A percentile compares a stretch with the other conserved stretches of the same genome.
Conservation (phyloP, 2,329 filamentous ascomycete genomes). For the Cercospora sojina region DNA sequence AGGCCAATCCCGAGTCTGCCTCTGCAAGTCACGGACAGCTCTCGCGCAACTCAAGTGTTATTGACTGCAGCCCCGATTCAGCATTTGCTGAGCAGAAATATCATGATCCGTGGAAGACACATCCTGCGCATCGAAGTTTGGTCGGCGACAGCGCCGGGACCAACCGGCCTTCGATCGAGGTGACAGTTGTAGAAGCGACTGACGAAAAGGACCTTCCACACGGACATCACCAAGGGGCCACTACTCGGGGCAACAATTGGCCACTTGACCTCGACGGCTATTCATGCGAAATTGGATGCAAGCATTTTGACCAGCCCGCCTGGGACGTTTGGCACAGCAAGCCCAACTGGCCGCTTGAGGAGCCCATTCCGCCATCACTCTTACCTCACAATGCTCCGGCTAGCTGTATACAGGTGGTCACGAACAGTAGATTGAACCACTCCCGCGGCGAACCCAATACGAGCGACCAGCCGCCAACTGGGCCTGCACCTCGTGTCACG, state of each 20-base stretch:
- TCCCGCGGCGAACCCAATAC: neutral
- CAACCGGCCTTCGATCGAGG: neutral
- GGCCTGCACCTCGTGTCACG: neutral
- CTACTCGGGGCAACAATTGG: neutral
- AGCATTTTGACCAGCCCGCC: neutral
- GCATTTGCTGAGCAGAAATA: neutral
- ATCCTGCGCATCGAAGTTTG: neutral
- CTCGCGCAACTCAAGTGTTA: neutral
- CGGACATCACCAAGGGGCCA: neutral
- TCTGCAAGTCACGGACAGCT: neutral
- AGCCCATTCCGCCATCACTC: neutral
- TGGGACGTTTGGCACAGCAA: neutral
- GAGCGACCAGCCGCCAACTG: neutral
- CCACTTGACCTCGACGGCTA: neutral
- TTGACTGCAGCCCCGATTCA: neutral
- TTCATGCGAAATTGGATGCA: neutral
- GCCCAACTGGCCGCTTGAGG: conserved; percentile 1
- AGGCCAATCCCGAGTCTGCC: neutral
- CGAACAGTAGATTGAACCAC: neutral
- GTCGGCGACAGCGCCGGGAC: neutral
- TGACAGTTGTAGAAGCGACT: neutral
- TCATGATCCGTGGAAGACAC: neutral
- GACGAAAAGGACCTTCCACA: neutral
- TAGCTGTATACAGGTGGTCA: neutral
- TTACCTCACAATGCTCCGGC: neutral